Percentiles rank a stretch among this genome's conserved stretches.
Evolutionary conservation across 768 basidiomycete species (phyloP).

Genomic region (Mycena chlorophos): DNA sequence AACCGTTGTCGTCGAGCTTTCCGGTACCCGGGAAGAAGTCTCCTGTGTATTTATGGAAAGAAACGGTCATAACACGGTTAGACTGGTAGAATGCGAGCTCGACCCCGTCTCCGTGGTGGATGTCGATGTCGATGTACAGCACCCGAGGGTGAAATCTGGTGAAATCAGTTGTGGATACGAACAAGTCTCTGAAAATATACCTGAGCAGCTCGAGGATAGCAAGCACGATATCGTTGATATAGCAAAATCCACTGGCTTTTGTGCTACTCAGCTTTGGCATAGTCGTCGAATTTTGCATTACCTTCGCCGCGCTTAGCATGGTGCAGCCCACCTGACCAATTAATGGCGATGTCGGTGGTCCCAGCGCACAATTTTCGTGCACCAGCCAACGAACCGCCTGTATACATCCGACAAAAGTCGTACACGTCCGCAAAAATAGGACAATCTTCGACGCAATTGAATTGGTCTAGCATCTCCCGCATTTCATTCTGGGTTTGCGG

Average conservation of each 20-base stretch:
- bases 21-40: too few relatives aligned
- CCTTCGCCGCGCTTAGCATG: slow-evolving; percentile 98
- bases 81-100: slow-evolving; percentile 97
- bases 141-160: slow-evolving; percentile 90
- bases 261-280: too few relatives aligned
- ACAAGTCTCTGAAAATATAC: slow-evolving; percentile 39
- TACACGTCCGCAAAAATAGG: slow-evolving; percentile 95
- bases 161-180: neutral
- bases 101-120: slow-evolving; percentile 98
- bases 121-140: slow-evolving; percentile 98
- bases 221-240: too few relatives aligned
- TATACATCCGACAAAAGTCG: too few relatives aligned
- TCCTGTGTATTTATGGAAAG: slow-evolving; percentile 98
- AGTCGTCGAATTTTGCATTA: slow-evolving; percentile 97
- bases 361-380: slow-evolving; percentile 85
- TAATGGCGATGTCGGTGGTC: slow-evolving; percentile 93
- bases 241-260: too few relatives aligned
- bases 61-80: slow-evolving; percentile 97
- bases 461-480: slow-evolving; percentile 76
- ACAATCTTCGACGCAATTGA: slow-evolving; percentile 96
- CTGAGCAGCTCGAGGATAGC: slow-evolving; percentile 90
- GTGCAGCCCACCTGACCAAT: slow-evolving; percentile 98
- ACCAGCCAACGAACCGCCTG: slow-evolving; percentile 88
- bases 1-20: too few relatives aligned
- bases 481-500: slow-evolving; percentile 70